These are phyloP conservation scores for Prillingera fragicola DNA, from an alignment of 1,284 basidiomycete species.

Conservation along the genomic window DNA sequence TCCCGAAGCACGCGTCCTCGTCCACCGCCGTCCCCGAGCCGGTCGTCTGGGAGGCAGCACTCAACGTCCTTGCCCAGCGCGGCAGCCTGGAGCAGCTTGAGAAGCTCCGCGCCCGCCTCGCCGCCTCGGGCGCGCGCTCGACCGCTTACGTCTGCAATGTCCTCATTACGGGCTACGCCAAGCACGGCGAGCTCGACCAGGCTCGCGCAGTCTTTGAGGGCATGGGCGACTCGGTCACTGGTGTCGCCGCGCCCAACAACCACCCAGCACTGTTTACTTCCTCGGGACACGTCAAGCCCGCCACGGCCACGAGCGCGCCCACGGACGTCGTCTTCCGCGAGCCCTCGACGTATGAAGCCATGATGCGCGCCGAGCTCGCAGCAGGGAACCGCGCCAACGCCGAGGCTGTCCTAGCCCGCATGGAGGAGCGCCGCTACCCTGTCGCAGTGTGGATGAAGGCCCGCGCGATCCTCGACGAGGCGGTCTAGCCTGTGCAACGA, in stretches of 20 bases:
- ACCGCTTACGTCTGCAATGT: conserved; percentile 96
- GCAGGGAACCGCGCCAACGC: conserved; percentile 62
- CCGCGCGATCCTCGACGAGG: conserved; percentile 30
- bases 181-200: conserved; percentile 62
- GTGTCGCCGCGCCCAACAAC: conserved; percentile 83
- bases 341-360: conserved; percentile 71
- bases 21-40: conserved; percentile 61
- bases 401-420: conserved; percentile 63
- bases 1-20: conserved; percentile 54
- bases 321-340: conserved; percentile 69
- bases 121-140: conserved; percentile 64
- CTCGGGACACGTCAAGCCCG: conserved; percentile 45
- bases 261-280: conserved; percentile 60
- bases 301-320: conserved; percentile 49
- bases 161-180: conserved; percentile 82
- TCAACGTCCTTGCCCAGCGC: conserved; percentile 78
- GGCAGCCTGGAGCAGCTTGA: conserved; percentile 75
- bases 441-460: conserved; percentile 41
- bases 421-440: conserved; percentile 57
- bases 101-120: conserved; percentile 62
- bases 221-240: conserved; percentile 69
- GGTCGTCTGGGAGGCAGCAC: conserved; percentile 81
- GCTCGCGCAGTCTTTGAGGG: conserved; percentile 75
- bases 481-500: not conserved
- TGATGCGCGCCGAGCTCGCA: conserved; percentile 87